Percentiles rank a stretch among this genome's conserved stretches.
Conservation (phyloP, 2,329 filamentous ascomycete genomes). For the Metarhizium guizhouense region DNA sequence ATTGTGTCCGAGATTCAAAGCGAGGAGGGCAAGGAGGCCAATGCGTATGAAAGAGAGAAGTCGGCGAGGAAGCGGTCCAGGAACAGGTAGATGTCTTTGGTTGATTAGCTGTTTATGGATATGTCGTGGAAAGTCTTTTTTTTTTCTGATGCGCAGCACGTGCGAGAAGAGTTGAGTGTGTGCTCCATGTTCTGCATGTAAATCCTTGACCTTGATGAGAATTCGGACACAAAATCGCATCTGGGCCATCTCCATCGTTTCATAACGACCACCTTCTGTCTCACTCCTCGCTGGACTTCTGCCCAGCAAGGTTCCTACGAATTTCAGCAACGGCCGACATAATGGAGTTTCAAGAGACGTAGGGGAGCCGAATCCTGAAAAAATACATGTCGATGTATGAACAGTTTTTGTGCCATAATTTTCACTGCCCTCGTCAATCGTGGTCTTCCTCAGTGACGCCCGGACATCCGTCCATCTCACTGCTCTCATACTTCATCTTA, state of each 20-base stretch:
- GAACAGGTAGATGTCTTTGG: constrained; percentile 24
- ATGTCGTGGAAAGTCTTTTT: neutral
- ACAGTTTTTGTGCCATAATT: no score
- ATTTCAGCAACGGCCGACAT: no score
- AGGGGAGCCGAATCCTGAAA: no score
- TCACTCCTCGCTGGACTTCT: no score
- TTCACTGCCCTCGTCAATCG: constrained; percentile 26
- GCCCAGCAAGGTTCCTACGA: no score
- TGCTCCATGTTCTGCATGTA: neutral
- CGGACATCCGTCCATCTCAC: constrained; percentile 77
- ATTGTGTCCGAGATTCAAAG: constrained; percentile 92
- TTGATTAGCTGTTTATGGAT: neutral
- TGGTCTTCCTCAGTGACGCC: constrained; percentile 80
- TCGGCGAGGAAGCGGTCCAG: constrained; percentile 59
- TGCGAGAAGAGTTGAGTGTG: no score
- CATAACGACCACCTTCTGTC: no score
- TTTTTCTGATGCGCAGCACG: neutral
- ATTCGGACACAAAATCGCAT: no score
- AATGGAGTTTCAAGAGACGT: no score
- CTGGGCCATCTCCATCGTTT: no score
- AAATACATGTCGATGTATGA: no score
- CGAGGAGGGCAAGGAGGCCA: constrained; percentile 78
- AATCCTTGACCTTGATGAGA: no score
- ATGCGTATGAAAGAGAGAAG: constrained; percentile 85
- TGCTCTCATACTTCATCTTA: constrained; percentile 70